phyloP scores from a whole-genome alignment of 2,329 filamentous ascomycete species.

The Penicillium concentricum region DNA sequence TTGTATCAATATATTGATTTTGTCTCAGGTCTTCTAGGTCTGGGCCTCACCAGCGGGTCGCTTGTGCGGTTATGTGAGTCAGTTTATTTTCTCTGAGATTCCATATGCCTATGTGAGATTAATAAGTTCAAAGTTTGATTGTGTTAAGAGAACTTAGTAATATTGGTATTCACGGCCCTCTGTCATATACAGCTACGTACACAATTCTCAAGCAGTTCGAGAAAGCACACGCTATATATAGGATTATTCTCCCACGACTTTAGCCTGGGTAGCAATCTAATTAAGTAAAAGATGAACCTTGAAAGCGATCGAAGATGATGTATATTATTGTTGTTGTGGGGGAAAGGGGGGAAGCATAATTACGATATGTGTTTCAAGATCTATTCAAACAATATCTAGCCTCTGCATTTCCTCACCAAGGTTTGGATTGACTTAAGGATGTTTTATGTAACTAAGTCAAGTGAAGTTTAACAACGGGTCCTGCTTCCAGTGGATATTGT shows the following conservation, averaged over 20 bases:
- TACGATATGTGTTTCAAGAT: background rate
- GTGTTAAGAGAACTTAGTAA: background rate
- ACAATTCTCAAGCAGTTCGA: background rate
- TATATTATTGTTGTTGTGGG: too few species aligned
- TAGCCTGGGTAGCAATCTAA: too few species aligned
- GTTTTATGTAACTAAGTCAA: background rate
- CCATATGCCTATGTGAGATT: too few species aligned
- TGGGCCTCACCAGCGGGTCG: background rate
- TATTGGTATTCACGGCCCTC: background rate
- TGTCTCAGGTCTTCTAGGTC: background rate
- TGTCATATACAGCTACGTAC: background rate
- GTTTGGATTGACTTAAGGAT: background rate
- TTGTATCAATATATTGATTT: background rate
- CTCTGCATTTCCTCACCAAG: background rate
- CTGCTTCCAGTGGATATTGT: background rate
- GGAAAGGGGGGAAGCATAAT: too few species aligned
- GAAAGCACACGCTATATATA: background rate
- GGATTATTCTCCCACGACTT: background rate
- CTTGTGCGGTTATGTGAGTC: background rate
- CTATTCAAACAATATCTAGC: background rate
- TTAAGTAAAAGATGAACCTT: too few species aligned
- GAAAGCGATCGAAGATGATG: too few species aligned
- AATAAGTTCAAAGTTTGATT: too few species aligned
- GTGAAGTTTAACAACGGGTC: background rate
- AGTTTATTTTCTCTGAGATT: background rate